Evolutionary conservation across 257 asterid genomes (phyloP).

Genomic region (Anisodus acutangulus): DNA sequence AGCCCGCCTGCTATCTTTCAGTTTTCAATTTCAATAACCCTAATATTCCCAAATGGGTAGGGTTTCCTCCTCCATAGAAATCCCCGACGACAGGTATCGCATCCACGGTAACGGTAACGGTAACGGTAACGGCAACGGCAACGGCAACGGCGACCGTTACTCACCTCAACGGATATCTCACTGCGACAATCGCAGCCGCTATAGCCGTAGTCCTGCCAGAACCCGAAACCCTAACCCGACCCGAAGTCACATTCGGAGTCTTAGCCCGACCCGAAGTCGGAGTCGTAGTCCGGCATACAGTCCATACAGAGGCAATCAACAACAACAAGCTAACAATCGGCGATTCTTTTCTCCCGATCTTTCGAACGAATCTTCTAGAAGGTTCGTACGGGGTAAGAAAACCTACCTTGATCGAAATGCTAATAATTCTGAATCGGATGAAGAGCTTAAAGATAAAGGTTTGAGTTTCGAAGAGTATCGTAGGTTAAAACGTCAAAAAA

Average conservation of each 20-base stretch:
- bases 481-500: constrained; percentile 75
- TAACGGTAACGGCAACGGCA: constrained; percentile 36
- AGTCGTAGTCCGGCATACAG: constrained; percentile 60
- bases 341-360: constrained; percentile 76
- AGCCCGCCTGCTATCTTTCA: too few species aligned
- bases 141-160: constrained; percentile 45
- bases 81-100: constrained; percentile 56
- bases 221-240: constrained; percentile 31
- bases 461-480: constrained; percentile 76
- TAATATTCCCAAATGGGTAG: constrained; percentile 58
- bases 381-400: constrained; percentile 35
- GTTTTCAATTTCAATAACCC: background rate
- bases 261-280: constrained; percentile 44
- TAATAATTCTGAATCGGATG: constrained; percentile 72
- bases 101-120: constrained; percentile 36
- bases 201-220: constrained; percentile 44
- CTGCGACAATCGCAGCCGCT: constrained; percentile 32
- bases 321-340: background rate
- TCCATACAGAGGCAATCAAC: constrained; percentile 7
- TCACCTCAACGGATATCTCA: constrained; percentile 47
- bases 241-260: constrained; percentile 41
- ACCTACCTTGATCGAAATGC: constrained; percentile 63
- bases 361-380: constrained; percentile 37
- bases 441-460: constrained; percentile 77
- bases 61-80: constrained; percentile 61